Conservation (phyloP, 164 flowering plant genomes). For the grape (Vitis vinifera) region DNA sequence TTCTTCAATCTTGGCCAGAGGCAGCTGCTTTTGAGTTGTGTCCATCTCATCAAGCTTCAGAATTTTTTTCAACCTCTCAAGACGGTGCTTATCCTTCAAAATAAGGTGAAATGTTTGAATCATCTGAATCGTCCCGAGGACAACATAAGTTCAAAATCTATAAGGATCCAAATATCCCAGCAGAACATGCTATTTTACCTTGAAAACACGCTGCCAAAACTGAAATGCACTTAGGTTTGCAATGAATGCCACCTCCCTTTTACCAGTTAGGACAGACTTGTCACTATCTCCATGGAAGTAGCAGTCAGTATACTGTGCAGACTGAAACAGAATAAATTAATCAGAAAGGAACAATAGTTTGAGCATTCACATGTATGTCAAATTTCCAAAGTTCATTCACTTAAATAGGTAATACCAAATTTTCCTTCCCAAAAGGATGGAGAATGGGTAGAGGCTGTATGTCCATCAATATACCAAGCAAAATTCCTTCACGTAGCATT, state of each 20-base stretch:
- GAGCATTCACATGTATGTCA: neutral
- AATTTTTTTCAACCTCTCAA: slow-evolving; percentile 53
- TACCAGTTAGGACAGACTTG: slow-evolving; percentile 34
- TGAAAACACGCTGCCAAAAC: slow-evolving; percentile 87
- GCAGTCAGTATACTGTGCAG: slow-evolving; percentile 41
- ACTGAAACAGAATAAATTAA: slow-evolving; percentile 35
- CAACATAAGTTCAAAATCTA: neutral
- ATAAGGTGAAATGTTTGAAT: neutral
- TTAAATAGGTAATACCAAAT: slow-evolving; percentile 44
- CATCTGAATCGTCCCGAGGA: neutral
- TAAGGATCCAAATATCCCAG: neutral
- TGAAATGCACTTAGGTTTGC: slow-evolving; percentile 81
- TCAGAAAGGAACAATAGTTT: slow-evolving; percentile 3
- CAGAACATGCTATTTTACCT: slow-evolving; percentile 41
- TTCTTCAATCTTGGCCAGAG: slow-evolving; percentile 64
- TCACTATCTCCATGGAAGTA: slow-evolving; percentile 49
- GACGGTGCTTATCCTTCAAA: slow-evolving; percentile 80
- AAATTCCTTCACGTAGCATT: slow-evolving; percentile 84
- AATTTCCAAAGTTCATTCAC: neutral
- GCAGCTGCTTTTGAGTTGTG: slow-evolving; percentile 20
- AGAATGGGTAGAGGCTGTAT: slow-evolving; percentile 80
- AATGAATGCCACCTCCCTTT: slow-evolving; percentile 57
- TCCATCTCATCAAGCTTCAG: slow-evolving; percentile 35
- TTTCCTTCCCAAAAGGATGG: slow-evolving; percentile 83
- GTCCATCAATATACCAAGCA: slow-evolving; percentile 86